Percentiles rank a stretch among this genome's conserved stretches.
Conservation (phyloP, 2,329 filamentous ascomycete genomes). For the Alternaria dauci region DNA sequence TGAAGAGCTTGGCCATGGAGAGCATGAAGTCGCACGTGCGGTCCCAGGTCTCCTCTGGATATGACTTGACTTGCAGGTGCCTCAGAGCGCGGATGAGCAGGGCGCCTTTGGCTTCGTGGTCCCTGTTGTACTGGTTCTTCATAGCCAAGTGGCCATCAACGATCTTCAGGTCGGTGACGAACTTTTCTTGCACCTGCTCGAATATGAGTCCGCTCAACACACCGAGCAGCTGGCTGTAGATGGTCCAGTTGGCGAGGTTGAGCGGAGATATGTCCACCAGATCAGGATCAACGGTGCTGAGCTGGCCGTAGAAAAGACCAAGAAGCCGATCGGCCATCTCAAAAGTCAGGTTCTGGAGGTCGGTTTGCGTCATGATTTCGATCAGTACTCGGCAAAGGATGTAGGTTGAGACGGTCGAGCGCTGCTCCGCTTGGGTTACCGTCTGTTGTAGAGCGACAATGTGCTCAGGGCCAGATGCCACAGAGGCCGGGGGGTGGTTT, state of each 20-base stretch:
- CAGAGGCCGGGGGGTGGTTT: slow-evolving; percentile 32
- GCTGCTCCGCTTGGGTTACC: slow-evolving; percentile 81
- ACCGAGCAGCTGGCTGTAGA: slow-evolving; percentile 92
- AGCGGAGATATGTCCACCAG: slow-evolving; percentile 79
- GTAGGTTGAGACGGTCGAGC: slow-evolving; percentile 94
- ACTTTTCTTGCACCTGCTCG: slow-evolving; percentile 80
- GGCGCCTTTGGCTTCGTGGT: slow-evolving; percentile 82
- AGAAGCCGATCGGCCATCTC: slow-evolving; percentile 96
- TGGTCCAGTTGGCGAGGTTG: slow-evolving; percentile 92
- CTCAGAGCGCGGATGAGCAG: slow-evolving; percentile 91
- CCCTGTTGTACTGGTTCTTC: slow-evolving; percentile 72
- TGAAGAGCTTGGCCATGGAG: slow-evolving; percentile 81
- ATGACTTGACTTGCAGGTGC: slow-evolving; percentile 79
- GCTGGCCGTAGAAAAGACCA: slow-evolving; percentile 94
- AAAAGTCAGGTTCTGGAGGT: slow-evolving; percentile 78
- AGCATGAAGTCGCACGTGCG: slow-evolving; percentile 90
- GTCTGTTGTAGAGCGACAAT: slow-evolving; percentile 68
- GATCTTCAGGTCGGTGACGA: slow-evolving; percentile 79
- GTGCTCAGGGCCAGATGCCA: slow-evolving; percentile 40
- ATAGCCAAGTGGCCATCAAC: slow-evolving; percentile 78
- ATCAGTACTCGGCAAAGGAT: slow-evolving; percentile 92
- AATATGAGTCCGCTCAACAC: slow-evolving; percentile 96
- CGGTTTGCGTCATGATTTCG: slow-evolving; percentile 92
- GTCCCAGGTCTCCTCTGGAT: slow-evolving; percentile 79
- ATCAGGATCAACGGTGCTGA: slow-evolving; percentile 87